Evolutionary conservation across 1,139 yeast genomes (phyloP).

Genomic region (Pichia sp.): DNA sequence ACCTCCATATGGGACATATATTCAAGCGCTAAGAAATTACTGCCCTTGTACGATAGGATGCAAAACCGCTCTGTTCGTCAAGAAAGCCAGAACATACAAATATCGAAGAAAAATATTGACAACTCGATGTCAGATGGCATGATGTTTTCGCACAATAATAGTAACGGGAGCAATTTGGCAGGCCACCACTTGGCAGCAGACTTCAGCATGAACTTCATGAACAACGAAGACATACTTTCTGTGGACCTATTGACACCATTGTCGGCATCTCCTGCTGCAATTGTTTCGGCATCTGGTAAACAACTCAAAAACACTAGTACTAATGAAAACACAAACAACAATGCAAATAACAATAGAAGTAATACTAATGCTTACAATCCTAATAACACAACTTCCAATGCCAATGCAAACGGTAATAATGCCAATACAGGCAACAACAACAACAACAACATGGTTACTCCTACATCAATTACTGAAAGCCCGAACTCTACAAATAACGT

Average conservation of each 20-base stretch:
- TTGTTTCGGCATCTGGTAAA: background rate
- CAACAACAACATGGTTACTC: conserved; percentile 13
- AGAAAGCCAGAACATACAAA: conserved; percentile 27
- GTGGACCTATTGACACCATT: conserved; percentile 26
- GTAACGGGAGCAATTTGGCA: background rate
- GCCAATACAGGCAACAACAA: background rate
- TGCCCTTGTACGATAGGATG: conserved; percentile 33
- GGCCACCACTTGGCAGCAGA: background rate
- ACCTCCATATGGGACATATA: conserved; percentile 35
- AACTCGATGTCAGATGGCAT: background rate
- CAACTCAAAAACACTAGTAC: conserved; percentile 1
- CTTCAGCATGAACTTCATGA: conserved; percentile 10
- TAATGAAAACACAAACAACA: conserved; percentile 7
- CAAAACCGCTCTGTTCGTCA: conserved; percentile 32
- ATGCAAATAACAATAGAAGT: conserved; percentile 2
- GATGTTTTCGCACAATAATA: background rate
- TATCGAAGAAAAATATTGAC: conserved; percentile 10
- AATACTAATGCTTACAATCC: conserved; percentile 8
- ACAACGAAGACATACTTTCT: conserved; percentile 17
- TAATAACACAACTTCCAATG: background rate
- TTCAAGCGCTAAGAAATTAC: conserved; percentile 31
- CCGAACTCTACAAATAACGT: conserved; percentile 7
- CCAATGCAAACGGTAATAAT: background rate
- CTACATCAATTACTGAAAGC: conserved; percentile 18
- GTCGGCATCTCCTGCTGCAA: conserved; percentile 20